phyloP scores from a whole-genome alignment of 352 stramenopile species.

The Chrysophaeum taylorii region DNA sequence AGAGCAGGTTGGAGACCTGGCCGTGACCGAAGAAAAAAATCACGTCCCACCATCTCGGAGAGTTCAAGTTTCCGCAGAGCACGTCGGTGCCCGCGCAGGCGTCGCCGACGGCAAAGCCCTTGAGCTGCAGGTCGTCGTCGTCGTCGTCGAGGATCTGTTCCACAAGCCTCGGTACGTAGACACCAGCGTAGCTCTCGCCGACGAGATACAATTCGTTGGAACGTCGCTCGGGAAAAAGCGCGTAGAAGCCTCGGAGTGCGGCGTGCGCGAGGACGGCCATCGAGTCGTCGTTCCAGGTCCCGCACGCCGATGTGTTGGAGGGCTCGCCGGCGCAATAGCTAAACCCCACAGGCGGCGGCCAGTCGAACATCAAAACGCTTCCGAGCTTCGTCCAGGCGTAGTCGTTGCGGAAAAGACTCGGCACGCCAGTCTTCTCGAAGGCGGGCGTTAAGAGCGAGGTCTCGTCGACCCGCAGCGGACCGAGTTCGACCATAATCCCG shows the following conservation, averaged over 20 bases:
- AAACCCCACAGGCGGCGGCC: constrained; percentile 45
- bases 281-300: constrained; percentile 43
- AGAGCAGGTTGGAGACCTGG: constrained; percentile 36
- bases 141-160: constrained; percentile 34
- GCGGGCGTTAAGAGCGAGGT: constrained; percentile 30
- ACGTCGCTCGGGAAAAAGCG: constrained; percentile 63
- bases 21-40: constrained; percentile 44
- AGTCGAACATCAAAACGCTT: constrained; percentile 44
- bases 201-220: constrained; percentile 64
- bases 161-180: constrained; percentile 48
- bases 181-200: constrained; percentile 60
- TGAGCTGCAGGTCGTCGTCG: constrained; percentile 54
- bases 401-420: constrained; percentile 40
- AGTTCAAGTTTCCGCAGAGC: constrained; percentile 22
- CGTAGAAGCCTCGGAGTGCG: constrained; percentile 60
- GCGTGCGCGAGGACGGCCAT: constrained; percentile 32
- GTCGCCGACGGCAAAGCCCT: constrained; percentile 77
- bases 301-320: constrained; percentile 25
- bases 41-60: constrained; percentile 33
- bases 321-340: constrained; percentile 39
- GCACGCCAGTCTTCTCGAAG: constrained; percentile 37
- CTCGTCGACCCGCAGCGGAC: constrained; percentile 25
- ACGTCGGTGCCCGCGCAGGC: constrained; percentile 43
- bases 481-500: constrained; percentile 32
- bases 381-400: constrained; percentile 39